Conservation (phyloP, 768 basidiomycete genomes). For the Trametes gibbosa region DNA sequence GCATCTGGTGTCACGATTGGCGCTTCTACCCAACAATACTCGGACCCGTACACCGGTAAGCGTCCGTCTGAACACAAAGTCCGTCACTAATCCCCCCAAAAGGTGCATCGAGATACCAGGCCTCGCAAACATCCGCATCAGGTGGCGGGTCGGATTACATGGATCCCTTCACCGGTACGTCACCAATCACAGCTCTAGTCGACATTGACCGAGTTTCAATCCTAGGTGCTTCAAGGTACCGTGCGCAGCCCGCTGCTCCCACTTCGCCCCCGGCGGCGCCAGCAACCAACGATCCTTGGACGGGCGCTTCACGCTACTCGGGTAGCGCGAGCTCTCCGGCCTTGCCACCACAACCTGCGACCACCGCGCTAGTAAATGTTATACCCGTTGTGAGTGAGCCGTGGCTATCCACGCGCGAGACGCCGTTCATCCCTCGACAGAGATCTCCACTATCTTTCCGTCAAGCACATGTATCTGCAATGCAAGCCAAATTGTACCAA, state of each 20-base stretch:
- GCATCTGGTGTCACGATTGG: constrained; percentile 76
- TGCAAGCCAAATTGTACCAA: constrained; percentile 76
- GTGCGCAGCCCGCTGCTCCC: constrained; percentile 24
- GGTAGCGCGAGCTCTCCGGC: constrained; percentile 34
- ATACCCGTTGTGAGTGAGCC: constrained; percentile 26
- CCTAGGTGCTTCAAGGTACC: constrained; percentile 33
- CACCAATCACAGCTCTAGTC: no score
- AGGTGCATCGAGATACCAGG: constrained; percentile 36
- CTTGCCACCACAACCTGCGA: constrained; percentile 38
- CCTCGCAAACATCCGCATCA: constrained; percentile 18
- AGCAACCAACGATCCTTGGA: constrained; percentile 65
- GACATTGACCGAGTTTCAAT: neutral
- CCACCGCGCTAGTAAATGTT: neutral
- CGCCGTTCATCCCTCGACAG: constrained; percentile 35
- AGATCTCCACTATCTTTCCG: constrained; percentile 73
- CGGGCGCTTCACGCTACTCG: constrained; percentile 64
- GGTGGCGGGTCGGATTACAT: constrained; percentile 21
- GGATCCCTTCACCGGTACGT: constrained; percentile 31
- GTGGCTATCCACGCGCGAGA: neutral
- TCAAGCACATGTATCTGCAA: constrained; percentile 75
- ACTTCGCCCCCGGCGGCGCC: constrained; percentile 33
- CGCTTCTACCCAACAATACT: constrained; percentile 51
- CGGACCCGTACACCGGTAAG: constrained; percentile 89
- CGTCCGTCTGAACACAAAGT: neutral
- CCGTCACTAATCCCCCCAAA: neutral